Evolutionary conservation across 192 early-diverging fungal species (phyloP).

Genomic region (Podila epigama): DNA sequence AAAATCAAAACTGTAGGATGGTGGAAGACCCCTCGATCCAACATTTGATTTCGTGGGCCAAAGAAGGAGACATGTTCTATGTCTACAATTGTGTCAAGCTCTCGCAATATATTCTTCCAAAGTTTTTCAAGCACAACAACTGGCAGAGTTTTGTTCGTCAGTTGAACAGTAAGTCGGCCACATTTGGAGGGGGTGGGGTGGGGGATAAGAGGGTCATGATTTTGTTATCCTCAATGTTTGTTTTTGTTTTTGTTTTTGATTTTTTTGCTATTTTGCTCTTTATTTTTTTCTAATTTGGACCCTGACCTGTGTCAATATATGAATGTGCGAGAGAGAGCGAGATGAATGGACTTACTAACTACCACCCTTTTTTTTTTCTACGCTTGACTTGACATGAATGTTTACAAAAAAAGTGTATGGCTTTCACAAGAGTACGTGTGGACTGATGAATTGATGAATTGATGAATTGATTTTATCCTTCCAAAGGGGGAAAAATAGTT

Average conservation of each 20-base stretch:
- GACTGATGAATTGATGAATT: no score
- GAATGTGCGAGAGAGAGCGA: no score
- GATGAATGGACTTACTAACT: no score
- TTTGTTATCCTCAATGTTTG: neutral
- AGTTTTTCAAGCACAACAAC: constrained; percentile 93
- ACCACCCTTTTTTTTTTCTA: no score
- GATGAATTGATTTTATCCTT: no score
- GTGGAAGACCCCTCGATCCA: constrained; percentile 71
- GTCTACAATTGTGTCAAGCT: constrained; percentile 88
- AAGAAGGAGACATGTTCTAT: constrained; percentile 84
- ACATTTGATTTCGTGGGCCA: constrained; percentile 78
- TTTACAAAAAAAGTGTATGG: constrained; percentile 77
- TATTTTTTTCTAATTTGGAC: no score
- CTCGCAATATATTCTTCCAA: constrained; percentile 77
- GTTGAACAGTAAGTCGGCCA: constrained; percentile 71
- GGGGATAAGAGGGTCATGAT: neutral
- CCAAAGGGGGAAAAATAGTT: no score
- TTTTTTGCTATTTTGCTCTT: neutral
- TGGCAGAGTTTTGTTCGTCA: constrained; percentile 92
- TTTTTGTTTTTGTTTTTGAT: neutral
- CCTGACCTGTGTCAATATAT: no score
- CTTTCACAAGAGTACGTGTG: constrained; percentile 75
- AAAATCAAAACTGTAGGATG: constrained; percentile 64
- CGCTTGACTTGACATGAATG: no score
- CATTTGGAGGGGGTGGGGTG: neutral